These are phyloP conservation scores for Metarhizium robertsii DNA, from an alignment of 2,329 filamentous ascomycete genomes.

Conservation along the genomic window DNA sequence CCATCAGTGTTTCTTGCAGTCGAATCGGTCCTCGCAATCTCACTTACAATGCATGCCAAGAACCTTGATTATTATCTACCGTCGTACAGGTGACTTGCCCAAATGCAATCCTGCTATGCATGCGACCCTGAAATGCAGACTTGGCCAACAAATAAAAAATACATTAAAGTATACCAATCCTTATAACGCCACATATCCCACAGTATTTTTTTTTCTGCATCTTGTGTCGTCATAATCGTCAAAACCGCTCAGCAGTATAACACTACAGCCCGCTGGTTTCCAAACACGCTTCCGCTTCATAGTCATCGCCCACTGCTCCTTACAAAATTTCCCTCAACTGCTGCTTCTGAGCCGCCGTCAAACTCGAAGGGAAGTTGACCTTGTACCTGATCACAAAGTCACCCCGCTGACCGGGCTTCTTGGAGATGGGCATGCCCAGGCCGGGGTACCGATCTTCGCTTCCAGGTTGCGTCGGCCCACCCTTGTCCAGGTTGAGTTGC, in stretches of 20 bases:
- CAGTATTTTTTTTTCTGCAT: background rate
- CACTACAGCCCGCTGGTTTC: background rate
- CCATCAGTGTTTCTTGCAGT: background rate
- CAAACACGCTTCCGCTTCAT: background rate
- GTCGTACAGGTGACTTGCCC: background rate
- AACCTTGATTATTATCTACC: background rate
- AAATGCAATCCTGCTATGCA: background rate
- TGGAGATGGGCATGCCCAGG: constrained; percentile 90
- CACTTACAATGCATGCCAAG: background rate
- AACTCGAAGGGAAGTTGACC: constrained; percentile 76
- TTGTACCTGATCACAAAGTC: constrained; percentile 86
- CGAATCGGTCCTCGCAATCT: background rate
- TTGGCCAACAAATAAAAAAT: background rate
- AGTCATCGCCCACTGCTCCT: constrained; percentile 8
- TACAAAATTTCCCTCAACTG: constrained; percentile 71
- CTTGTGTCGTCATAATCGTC: background rate
- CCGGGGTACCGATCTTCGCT: constrained; percentile 73
- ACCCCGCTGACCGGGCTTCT: constrained; percentile 75
- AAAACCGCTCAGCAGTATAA: constrained; percentile 1
- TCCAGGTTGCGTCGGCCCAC: constrained; percentile 77
- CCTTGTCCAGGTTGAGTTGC: constrained; percentile 68
- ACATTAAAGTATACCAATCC: background rate
- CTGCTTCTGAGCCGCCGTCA: constrained; percentile 72
- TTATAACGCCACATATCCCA: constrained; percentile 2
- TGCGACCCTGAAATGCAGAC: background rate